phyloP scores from a whole-genome alignment of 768 basidiomycete species.

The Pleurotus platypus region DNA sequence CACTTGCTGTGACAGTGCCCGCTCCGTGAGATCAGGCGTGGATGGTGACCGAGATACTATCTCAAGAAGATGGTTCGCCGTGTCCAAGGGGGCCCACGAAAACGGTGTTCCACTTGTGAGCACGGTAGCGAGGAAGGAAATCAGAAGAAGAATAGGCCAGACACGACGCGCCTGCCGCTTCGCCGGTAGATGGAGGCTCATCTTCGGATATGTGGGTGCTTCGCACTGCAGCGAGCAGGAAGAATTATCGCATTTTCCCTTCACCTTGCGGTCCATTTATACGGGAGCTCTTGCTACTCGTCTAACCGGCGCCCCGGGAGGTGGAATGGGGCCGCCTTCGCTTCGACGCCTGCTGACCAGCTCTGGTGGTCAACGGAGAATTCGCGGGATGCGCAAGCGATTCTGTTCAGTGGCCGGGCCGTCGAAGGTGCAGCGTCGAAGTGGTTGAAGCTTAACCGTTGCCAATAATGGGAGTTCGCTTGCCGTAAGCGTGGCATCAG shows the following conservation, averaged over 20 bases:
- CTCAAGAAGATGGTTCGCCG: not conserved
- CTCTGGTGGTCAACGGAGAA: not conserved
- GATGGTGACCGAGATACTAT: not conserved
- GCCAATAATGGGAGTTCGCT: not conserved
- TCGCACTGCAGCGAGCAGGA: not conserved
- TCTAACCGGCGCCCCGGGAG: too few relatives aligned
- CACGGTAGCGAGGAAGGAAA: not conserved
- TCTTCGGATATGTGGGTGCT: not conserved
- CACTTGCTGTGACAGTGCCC: slow-evolving; percentile 23
- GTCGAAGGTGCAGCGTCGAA: not conserved
- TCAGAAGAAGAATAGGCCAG: not conserved
- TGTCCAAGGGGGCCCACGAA: not conserved
- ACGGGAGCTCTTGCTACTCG: too few relatives aligned
- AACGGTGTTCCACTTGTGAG: not conserved
- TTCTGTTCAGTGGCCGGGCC: not conserved
- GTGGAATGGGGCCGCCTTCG: too few relatives aligned
- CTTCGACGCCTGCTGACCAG: not conserved
- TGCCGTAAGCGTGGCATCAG: not conserved
- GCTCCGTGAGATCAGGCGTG: not conserved
- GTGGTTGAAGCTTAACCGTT: not conserved
- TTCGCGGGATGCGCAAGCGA: not conserved
- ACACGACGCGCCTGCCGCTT: not conserved
- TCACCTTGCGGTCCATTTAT: too few relatives aligned
- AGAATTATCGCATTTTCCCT: not conserved
- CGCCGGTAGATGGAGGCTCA: not conserved